Conservation (phyloP, 352 stramenopile genomes). For the Globisporangium orthogonon region DNA sequence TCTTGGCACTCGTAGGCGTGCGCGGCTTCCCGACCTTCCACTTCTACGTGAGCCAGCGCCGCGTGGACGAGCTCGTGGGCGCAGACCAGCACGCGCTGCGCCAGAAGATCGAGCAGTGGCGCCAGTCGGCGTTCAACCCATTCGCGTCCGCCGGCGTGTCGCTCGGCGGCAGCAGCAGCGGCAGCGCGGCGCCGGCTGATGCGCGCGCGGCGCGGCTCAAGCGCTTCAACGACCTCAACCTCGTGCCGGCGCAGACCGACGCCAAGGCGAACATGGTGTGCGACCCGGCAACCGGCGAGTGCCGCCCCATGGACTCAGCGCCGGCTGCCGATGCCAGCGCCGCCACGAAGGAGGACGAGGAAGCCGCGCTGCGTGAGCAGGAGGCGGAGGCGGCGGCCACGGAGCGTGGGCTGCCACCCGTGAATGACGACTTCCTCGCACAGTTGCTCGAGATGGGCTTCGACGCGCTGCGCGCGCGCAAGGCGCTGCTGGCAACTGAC, state of each 20-base stretch:
- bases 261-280: conserved; percentile 56
- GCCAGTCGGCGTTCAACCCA: conserved; percentile 80
- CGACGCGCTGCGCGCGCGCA: conserved; percentile 64
- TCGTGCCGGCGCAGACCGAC: conserved; percentile 20
- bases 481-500: conserved; percentile 80
- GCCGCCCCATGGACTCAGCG: conserved; percentile 20
- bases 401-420: conserved; percentile 35
- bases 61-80: conserved; percentile 86
- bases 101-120: conserved; percentile 86
- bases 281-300: conserved; percentile 55
- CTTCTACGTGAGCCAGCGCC: conserved; percentile 86
- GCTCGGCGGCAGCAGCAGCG: conserved; percentile 27
- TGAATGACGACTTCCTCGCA: conserved; percentile 62
- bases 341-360: conserved; percentile 13
- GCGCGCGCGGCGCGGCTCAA: conserved; percentile 77
- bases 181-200: conserved; percentile 21
- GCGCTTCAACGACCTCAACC: conserved; percentile 58
- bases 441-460: conserved; percentile 87
- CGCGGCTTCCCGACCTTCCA: conserved; percentile 89
- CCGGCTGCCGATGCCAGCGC: neutral
- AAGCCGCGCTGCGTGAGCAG: conserved; percentile 12
- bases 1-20: conserved; percentile 27
- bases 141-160: conserved; percentile 73
- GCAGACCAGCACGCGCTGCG: conserved; percentile 78
- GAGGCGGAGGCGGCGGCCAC: conserved; percentile 12